Conservation (phyloP, 2,329 filamentous ascomycete genomes). For the Botrytis paeoniae region DNA sequence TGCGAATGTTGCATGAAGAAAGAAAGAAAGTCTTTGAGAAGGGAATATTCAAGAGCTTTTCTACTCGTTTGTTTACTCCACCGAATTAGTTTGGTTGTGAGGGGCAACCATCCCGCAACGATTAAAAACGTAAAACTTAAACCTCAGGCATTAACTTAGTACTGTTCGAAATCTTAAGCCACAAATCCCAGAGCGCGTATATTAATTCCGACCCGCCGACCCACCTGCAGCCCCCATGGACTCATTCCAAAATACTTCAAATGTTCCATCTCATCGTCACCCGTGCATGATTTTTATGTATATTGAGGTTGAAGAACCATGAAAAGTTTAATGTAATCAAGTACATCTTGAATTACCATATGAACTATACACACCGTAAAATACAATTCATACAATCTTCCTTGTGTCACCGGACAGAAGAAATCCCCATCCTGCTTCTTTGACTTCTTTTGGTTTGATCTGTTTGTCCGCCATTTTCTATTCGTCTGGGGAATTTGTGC, state of each 20-base stretch:
- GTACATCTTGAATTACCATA: constrained; percentile 4
- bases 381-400: neutral
- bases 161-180: neutral
- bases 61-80: constrained; percentile 20
- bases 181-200: constrained; percentile 4
- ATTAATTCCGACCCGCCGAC: constrained; percentile 10
- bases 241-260: neutral
- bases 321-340: neutral
- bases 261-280: constrained; percentile 2
- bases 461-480: neutral
- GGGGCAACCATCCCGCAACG: constrained; percentile 8
- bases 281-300: constrained; percentile 10
- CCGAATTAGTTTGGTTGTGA: constrained; percentile 19
- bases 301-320: constrained; percentile 3
- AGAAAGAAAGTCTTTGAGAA: constrained; percentile 22
- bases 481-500: constrained; percentile 11
- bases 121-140: neutral
- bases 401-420: neutral
- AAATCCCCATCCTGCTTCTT: neutral
- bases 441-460: neutral
- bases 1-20: constrained; percentile 34
- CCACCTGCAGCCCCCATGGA: neutral
- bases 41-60: constrained; percentile 12
- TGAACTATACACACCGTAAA: neutral
- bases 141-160: neutral